Evolutionary conservation across 1,284 basidiomycete genomes (phyloP), one percentile per base, ranked within the genome.

Genomic region (Sporisorium sorghi): DNA sequence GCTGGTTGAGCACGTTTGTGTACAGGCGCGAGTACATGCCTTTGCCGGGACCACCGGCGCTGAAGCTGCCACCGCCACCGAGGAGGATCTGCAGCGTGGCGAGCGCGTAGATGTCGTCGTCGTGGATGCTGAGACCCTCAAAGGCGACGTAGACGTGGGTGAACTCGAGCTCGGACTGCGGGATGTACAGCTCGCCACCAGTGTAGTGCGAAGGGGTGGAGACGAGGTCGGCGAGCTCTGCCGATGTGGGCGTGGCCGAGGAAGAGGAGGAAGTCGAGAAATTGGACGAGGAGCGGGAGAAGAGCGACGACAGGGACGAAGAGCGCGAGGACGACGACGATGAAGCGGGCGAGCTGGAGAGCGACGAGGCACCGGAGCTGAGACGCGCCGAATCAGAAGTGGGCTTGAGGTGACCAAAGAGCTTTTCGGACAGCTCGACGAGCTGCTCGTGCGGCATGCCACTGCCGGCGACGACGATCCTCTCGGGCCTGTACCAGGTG

Each of bases 21-120:
- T 98, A 98, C 55, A 98, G 87, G 19, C 96, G 91, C 39, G 93
- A 94, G 87, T 97, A 98, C 94, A 99, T 98, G 79, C 96, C 97
- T 87, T 99, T 99, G 44, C 96, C 96, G 2, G 96, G 96, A 3
- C 96, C 96, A 74, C 92, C 93, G 19, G 95, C 95, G 40, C 93
- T 95, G 88, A 98, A 98, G 84, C 90, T 92, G 30, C 94, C 94
- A 10, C 96, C 96, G 4, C 96, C 96, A 35, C 96, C 96, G 12
- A 99, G 90, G 33, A 98, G 89, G 44, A 96, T 92, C 85, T 99
- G 96, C 86, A 99, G 91, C 0, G 93, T 94, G 26, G 97, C 96
- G 14, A 97, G 88, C 6, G 93, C 89, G 84, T 96, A 99, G 51
- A 99, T 92, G 86, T 98, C 96, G 23, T 92, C 90, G 77, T 97